Evolutionary conservation across 176 grass and related monocot species (phyloP), one percentile per base, ranked within the genome.

Genomic region (Raddia guianensis): DNA sequence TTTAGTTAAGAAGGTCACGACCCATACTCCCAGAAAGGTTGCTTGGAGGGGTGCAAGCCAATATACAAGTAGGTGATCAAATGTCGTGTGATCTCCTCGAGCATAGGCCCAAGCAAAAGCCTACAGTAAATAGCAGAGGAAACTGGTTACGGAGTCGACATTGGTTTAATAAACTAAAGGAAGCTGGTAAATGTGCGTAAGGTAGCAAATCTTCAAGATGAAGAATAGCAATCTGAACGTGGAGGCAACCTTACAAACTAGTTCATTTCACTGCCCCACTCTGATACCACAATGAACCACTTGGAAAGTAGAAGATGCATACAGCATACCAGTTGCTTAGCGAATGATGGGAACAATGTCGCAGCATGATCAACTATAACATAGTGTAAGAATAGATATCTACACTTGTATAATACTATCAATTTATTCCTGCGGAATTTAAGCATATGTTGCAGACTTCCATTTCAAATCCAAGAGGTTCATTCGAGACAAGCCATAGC

Each of bases 61-160:
- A 78, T 98, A 98, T 11, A 95, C 96, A 74, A 98, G 42, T 19
- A 99, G 72, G 80, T 99, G 96, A 34, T 99, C 92, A 32, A 95
- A 58, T 55, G 79, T 93, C 66, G 84, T 56, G 37, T 95, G 96
- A 81, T 99, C 96, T 47, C 96, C 92, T 68, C 92, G 89, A 70
- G 90, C 88, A 95, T 89, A 99, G 21, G 92, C 96, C 96, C 96
- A 99, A 58, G 88, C 96, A 86, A 99, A 95, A 72, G 96, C 96
- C 96, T 99, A 49, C 7, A 52, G 20, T 77, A 79, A 32, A 86
- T 50, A 91, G 11, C 54, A 70, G 12, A 74, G 64, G 5, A 33
- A 83, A 63, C 78, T 47, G 14, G 32, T 92, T 45, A 82, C 59
- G 66, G 51, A 80, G 75, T 9, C 65, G 33, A 75, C 75, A 4